A percentile compares a stretch with the other conserved stretches of the same genome.
These are phyloP conservation scores for Cyclanthera cordifolia DNA, from an alignment of 306 rosid genomes.

Conservation along the genomic window DNA sequence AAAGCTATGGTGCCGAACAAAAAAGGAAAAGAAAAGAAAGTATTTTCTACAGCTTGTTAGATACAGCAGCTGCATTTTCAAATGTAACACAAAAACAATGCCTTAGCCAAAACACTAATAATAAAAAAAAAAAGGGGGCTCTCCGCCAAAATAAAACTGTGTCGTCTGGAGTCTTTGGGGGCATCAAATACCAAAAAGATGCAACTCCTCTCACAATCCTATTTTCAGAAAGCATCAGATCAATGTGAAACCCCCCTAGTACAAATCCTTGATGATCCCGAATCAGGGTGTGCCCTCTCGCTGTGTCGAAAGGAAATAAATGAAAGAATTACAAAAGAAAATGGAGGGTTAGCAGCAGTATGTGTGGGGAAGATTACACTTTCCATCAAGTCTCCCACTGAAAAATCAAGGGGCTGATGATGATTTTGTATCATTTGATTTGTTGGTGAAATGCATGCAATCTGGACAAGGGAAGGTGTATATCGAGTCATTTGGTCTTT, in stretches of 20 bases:
- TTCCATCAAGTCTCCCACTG: slow-evolving; percentile 8
- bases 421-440: slow-evolving; percentile 41
- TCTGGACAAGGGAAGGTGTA: slow-evolving; percentile 96
- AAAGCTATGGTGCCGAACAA: not conserved
- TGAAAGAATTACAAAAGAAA: slow-evolving; percentile 49
- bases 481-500: slow-evolving; percentile 80
- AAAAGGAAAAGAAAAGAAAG: not conserved
- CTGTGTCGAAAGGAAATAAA: slow-evolving; percentile 31
- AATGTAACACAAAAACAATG: slow-evolving; percentile 16
- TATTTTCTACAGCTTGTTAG: slow-evolving; percentile 26
- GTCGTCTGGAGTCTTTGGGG: not conserved
- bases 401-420: slow-evolving; percentile 41
- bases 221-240: slow-evolving; percentile 37
- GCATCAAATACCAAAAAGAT: not conserved
- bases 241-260: slow-evolving; percentile 17
- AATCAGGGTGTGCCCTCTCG: slow-evolving; percentile 44
- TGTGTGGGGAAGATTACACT: slow-evolving; percentile 33
- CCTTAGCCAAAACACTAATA: slow-evolving; percentile 19
- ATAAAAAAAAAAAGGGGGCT: slow-evolving; percentile 7
- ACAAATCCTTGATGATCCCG: slow-evolving; percentile 30
- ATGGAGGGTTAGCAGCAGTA: slow-evolving; percentile 37
- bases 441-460: slow-evolving; percentile 82
- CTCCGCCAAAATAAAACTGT: slow-evolving; percentile 23
- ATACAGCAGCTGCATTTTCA: slow-evolving; percentile 30
- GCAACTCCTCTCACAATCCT: slow-evolving; percentile 31